Base-by-base conservation (phyloP, 805 yeast species). In the Starmerella scarabaei region DNA sequence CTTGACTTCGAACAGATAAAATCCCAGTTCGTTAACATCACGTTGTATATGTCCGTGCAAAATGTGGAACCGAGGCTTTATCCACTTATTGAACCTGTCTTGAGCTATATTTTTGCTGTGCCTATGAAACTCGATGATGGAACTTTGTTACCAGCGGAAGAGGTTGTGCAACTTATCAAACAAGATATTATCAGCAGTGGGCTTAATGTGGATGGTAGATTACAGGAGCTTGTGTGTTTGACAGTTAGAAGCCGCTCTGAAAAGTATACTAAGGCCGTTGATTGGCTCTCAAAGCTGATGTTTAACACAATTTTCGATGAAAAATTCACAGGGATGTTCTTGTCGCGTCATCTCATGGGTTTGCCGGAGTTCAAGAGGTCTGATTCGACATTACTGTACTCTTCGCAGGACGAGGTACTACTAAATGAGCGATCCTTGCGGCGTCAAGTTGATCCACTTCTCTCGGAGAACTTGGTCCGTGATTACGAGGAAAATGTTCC, bases 1-100 rank as follows among this genome's bases (percentile, higher is more conserved):
- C 56, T 86, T 37, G 91, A 84, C 54, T 69, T 80, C 50, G 96
- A 91, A 58, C 73, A 78, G 47, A 78, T 73, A 54, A 71, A 76
- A 40, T 81, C 95, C 1, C 77, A 80, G 52, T 91, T 88, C 55
- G 72, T 82, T 27, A 73, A 80, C 12, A 66, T 85, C 17, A 72
- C 75, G 42, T 55, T 83, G 29, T 57, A 77, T 28, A 57, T 81
- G 54, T 71, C 77, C 8, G 72, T 82, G 1, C 67, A 62, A 33
- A 66, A 52, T 34, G 64, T 74, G 18, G 77, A 71, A 37, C 62
- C 68, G 20, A 53, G 61, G 2, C 61, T 77, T 14, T 62, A 85
- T 38, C 79, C 81, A 2, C 77, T 79, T 43, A 65, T 82, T 47
- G 74, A 76, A 17, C 57, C 71, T 8, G 55, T 86, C 8, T 65